phyloP scores from a whole-genome alignment of 306 rosid genomes.

The Inga laurina region DNA sequence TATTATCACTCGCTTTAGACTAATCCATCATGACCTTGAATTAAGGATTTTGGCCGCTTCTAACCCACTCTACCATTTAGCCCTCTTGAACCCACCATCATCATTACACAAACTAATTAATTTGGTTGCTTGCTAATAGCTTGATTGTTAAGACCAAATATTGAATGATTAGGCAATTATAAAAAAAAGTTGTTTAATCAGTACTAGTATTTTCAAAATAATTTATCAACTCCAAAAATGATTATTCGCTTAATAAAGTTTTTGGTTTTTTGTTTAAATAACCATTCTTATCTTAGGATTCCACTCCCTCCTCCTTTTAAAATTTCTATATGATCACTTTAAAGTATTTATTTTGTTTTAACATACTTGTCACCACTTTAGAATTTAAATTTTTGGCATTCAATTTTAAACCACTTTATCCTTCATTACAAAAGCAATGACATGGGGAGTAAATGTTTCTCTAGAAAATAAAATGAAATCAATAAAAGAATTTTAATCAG shows the following conservation, averaged over 20 bases:
- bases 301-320: neutral
- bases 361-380: neutral
- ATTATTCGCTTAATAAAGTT: neutral
- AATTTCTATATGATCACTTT: neutral
- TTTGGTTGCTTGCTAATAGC: neutral
- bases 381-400: neutral
- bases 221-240: neutral
- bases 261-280: neutral
- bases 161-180: neutral
- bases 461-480: neutral
- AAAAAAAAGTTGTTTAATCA: neutral
- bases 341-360: neutral
- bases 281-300: neutral
- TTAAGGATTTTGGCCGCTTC: conserved; percentile 45
- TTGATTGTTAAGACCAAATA: neutral
- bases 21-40: conserved; percentile 36
- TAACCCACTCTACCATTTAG: neutral
- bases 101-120: neutral
- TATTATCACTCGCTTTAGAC: conserved; percentile 11
- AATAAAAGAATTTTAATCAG: neutral
- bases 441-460: neutral
- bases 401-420: neutral
- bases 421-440: neutral
- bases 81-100: neutral
- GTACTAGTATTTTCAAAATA: neutral